Evolutionary conservation across 2,329 filamentous ascomycete genomes (phyloP).

Genomic region (Didymella segeticola): DNA sequence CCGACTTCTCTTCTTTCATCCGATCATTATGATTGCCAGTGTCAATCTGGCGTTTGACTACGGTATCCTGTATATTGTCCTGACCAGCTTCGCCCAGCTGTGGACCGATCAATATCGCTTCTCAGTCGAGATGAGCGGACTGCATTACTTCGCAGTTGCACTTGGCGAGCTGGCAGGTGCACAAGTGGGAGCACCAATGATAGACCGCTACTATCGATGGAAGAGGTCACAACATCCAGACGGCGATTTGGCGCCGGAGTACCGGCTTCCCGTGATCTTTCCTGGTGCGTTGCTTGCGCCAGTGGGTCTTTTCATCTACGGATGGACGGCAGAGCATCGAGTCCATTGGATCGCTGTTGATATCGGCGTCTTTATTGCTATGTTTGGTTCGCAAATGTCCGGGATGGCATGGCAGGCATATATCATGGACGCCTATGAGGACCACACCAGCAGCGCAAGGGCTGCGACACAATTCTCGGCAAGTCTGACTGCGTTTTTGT

Average conservation of each 20-base stretch:
- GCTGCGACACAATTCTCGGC: conserved; percentile 29
- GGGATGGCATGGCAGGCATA: conserved; percentile 62
- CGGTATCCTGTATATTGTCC: conserved; percentile 45
- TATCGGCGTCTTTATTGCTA: conserved; percentile 56
- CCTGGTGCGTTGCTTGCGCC: conserved; percentile 32
- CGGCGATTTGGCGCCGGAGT: conserved; percentile 49
- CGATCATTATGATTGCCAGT: conserved; percentile 57
- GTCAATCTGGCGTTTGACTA: conserved; percentile 41
- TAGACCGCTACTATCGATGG: conserved; percentile 21
- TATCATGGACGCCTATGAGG: conserved; percentile 64
- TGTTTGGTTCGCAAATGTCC: conserved; percentile 39
- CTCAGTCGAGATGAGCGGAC: conserved; percentile 28
- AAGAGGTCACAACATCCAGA: conserved; percentile 52
- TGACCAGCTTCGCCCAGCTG: conserved; percentile 37
- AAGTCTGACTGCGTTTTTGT: conserved; percentile 32
- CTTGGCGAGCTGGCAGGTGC: conserved; percentile 61
- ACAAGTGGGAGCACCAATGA: conserved; percentile 1
- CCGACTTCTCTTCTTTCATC: conserved; percentile 61
- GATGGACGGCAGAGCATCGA: conserved; percentile 32
- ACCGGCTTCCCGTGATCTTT: conserved; percentile 29
- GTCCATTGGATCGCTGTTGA: conserved; percentile 51
- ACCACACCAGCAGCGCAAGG: conserved; percentile 41
- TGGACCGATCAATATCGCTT: conserved; percentile 31
- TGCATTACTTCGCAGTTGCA: conserved; percentile 33
- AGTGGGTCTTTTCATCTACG: conserved; percentile 33